phyloP scores from a whole-genome alignment of 805 yeast species.

The Huiozyma naganishii region DNA sequence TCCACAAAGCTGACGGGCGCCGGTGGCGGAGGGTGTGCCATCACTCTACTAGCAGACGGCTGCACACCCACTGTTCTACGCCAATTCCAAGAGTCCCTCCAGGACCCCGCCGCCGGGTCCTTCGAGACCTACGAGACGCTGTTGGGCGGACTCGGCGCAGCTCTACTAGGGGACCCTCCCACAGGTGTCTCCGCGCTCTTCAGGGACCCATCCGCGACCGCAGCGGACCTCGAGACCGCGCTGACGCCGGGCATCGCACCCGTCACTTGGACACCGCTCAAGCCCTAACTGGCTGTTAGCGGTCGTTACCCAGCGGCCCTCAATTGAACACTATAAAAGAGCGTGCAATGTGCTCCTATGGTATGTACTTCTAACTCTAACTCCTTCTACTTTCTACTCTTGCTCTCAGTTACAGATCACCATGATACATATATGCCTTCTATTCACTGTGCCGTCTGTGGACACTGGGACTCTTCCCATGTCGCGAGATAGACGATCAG shows the following conservation, averaged over 20 bases:
- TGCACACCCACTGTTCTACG: conserved; percentile 28
- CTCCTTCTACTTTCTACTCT: background rate
- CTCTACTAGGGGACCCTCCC: conserved; percentile 34
- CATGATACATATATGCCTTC: conserved; percentile 29
- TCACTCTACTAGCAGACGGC: conserved; percentile 55
- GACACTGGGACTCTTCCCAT: background rate
- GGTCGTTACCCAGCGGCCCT: no score
- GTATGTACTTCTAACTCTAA: no score
- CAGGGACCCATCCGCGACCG: no score
- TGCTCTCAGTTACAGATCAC: conserved; percentile 1
- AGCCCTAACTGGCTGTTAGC: no score
- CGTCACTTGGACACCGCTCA: no score
- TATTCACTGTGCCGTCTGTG: conserved; percentile 30
- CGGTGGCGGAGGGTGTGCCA: conserved; percentile 98
- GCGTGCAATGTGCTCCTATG: no score
- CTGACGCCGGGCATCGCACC: no score
- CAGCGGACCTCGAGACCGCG: no score
- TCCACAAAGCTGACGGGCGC: conserved; percentile 95
- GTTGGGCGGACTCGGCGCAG: conserved; percentile 73
- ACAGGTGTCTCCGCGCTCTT: background rate
- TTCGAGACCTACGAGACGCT: conserved; percentile 70
- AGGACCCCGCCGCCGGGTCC: conserved; percentile 31
- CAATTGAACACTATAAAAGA: no score
- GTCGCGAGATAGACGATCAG: conserved; percentile 23
- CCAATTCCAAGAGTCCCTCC: conserved; percentile 24